Base-by-base conservation (phyloP, 495 filamentous ascomycete genomes). In the Daldinia vernicosa region DNA sequence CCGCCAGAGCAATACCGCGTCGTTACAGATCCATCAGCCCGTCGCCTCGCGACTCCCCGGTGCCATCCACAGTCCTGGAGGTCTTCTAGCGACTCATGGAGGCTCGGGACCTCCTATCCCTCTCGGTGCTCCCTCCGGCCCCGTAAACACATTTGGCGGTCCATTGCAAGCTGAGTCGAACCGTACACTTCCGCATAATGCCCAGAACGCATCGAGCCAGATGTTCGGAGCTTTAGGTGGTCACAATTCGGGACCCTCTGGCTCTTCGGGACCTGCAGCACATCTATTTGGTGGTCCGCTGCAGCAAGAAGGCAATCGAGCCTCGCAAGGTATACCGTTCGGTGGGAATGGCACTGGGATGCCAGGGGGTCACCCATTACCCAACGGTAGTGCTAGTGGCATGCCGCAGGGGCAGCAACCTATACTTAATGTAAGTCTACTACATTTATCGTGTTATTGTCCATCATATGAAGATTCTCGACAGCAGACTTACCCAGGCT, bases 321-420 rank as follows among this genome's bases (percentile, higher is more conserved):
- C 74, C 17, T 78, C 82, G 60, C 87, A 87, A 66, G 78, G 80
- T 61, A 77, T 84, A 45, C 80, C 83, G 14, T 84, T 85, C 61
- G 79, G 77, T 37, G 75, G 69, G 12, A 70, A 69, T 35, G 39
- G 69, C 24, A 67, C 71, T 51, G 75, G 66, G 58, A 75, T 70
- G 0, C 47, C 56, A 51, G 71, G 62, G 43, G 50, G 33, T 24
- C 80, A 82, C 70, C 79, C 74, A 11, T 69, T 79, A 17, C 76
- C 77, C n/a, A 76, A 72, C 72, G 87, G 66, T 54, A 26, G 64
- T 67, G 64, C 56, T 55, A 39, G 54, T 24, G 52, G 55, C 52
- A 87, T 91, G 64, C 86, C 89, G 11, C 91, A 93, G 78, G 94
- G 93, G n/a, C 94, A 98, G 77, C 94, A 98, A 77, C 94, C 94